These are phyloP conservation scores for Solanum microdontum DNA, from an alignment of 257 asterid genomes.

Conservation along the genomic window DNA sequence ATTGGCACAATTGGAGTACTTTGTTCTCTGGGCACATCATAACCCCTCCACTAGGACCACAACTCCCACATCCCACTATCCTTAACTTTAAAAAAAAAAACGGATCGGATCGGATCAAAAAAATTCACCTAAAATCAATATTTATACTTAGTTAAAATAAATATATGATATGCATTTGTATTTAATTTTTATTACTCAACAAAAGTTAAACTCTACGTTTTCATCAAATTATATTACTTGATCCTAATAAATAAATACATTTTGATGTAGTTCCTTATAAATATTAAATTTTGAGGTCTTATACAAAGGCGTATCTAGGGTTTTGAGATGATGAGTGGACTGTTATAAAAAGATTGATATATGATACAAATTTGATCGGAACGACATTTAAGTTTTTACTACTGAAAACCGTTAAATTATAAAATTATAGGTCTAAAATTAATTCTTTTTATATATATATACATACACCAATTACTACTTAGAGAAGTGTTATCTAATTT, in stretches of 20 bases:
- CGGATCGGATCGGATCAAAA: not conserved
- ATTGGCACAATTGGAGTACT: not conserved
- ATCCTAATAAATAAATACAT: not conserved
- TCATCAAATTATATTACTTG: not conserved
- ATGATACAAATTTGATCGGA: no score
- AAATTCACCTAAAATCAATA: not conserved
- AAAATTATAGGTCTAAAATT: no score
- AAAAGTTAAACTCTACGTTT: not conserved
- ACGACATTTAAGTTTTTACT: no score
- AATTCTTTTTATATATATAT: no score
- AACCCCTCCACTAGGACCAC: not conserved
- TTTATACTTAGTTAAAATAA: not conserved
- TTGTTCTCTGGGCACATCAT: not conserved
- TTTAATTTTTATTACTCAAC: not conserved
- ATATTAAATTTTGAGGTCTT: not conserved
- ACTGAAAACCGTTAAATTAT: no score
- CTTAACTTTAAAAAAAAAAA: not conserved
- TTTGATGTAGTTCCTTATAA: not conserved
- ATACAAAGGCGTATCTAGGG: no score
- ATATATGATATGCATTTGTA: not conserved
- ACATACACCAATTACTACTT: no score
- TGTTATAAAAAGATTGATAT: no score
- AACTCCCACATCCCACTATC: not conserved
- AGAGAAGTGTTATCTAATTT: no score
- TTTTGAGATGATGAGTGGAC: no score